Base-by-base conservation (phyloP, 108 stramenopile genomes). In the Cyclotella kingstonii region DNA sequence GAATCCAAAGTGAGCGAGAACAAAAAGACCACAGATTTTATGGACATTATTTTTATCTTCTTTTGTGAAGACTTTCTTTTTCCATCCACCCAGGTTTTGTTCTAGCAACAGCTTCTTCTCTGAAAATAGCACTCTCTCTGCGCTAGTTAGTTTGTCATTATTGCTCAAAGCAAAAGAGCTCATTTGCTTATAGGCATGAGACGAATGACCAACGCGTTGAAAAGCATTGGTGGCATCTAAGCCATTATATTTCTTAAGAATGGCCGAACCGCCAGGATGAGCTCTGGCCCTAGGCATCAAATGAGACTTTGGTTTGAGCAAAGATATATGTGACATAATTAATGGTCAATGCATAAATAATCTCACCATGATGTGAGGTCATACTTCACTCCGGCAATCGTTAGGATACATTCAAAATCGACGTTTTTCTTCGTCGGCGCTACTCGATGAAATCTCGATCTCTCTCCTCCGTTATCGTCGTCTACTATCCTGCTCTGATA, bases 41-140 rank as follows among this genome's bases (percentile, higher is more conserved):
- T 86, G 85, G 28, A 86, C 61, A 35, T 79, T 73, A 44, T 68
- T 65, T 5, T 80, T 82, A 68, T 86, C 85, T 66, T 86, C 81
- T 27, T 60, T 62, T 22, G 85, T 86, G 42, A 86, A 81, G 1
- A 86, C 66, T 52, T 83, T 86, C 28, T 39, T 59, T 36, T 14
- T 46, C 60, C 57, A 53, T n/a, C 38, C 61, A 25, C 18, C 51
- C 3, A 5, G 41, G 3, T 21, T 39, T 22, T 5, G 29, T 47
- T 60, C 27, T 29, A 42, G 6, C 1, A 4, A 5, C 47, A 30
- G 1, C 2, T 41, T 38, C 14, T 29, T 40, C 5, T 4, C 34
- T 28, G n/a, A n/a, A 11, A 33, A 45, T 33, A 23, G n/a, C 61
- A 17, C 2, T 9, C 17, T 21, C 40, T 44, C 26, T 47, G 58